Evolutionary conservation across 768 basidiomycete species (phyloP).

Genomic region (Cystobasidium ongulense): DNA sequence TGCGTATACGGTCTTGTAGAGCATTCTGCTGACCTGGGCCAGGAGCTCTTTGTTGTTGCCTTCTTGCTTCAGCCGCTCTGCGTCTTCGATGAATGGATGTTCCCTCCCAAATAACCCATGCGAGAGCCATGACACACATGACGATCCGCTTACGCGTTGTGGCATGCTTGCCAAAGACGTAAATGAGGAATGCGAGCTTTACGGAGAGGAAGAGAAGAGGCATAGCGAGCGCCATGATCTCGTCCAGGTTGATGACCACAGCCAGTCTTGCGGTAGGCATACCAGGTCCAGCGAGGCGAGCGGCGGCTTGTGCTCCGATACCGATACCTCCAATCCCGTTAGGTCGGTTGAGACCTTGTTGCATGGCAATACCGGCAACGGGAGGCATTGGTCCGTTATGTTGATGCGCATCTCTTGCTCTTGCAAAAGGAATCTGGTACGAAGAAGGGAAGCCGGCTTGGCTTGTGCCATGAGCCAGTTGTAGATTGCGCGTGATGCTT

Average conservation of each 20-base stretch:
- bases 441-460: neutral
- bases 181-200: conserved; percentile 40
- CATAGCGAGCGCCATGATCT: conserved; percentile 33
- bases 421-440: too few relatives aligned
- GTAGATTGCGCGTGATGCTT: neutral
- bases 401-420: neutral
- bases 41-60: conserved; percentile 20
- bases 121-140: conserved; percentile 32
- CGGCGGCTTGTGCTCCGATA: conserved; percentile 20
- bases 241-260: conserved; percentile 41
- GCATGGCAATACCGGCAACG: neutral
- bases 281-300: neutral
- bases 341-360: neutral
- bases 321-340: neutral
- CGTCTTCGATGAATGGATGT: conserved; percentile 15
- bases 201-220: conserved; percentile 38
- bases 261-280: conserved; percentile 26
- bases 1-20: neutral
- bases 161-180: conserved; percentile 40
- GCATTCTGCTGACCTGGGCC: neutral
- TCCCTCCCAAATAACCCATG: conserved; percentile 37
- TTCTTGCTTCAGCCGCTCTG: neutral
- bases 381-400: neutral
- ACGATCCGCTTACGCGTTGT: conserved; percentile 27
- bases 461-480: neutral